These are phyloP conservation scores for Paecilomyces sp. DNA, from an alignment of 2,329 filamentous ascomycete species.

Conservation along the genomic window DNA sequence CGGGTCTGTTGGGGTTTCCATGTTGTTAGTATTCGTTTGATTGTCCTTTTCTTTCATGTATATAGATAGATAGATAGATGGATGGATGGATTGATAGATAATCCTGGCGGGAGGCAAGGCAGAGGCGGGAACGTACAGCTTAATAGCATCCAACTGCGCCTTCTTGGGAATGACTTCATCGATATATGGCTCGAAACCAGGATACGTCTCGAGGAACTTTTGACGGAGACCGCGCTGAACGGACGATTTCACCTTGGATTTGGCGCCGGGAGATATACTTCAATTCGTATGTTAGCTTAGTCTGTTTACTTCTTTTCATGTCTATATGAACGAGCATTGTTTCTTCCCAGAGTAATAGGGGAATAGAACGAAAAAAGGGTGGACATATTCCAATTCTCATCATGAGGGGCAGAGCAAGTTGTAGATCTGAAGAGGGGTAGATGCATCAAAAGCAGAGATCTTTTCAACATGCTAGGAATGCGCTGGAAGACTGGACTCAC, in stretches of 20 bases:
- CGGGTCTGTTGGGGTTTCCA: slow-evolving; percentile 48
- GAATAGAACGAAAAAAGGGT: too few relatives aligned
- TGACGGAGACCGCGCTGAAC: slow-evolving; percentile 80
- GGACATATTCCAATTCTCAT: neutral
- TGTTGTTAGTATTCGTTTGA: neutral
- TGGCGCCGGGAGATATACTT: slow-evolving; percentile 69
- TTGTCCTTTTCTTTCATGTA: neutral
- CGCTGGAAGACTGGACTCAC: slow-evolving; percentile 44
- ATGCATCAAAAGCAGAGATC: neutral
- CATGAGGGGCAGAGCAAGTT: neutral
- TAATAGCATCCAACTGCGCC: slow-evolving; percentile 79
- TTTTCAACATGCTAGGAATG: neutral
- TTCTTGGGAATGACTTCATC: slow-evolving; percentile 96
- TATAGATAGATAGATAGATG: neutral
- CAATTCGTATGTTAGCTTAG: slow-evolving; percentile 12
- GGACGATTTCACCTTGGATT: slow-evolving; percentile 96
- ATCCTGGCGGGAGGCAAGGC: neutral
- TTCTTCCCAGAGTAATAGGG: too few relatives aligned
- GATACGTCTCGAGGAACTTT: slow-evolving; percentile 77
- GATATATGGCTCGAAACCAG: slow-evolving; percentile 76
- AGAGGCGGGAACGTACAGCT: slow-evolving; percentile 52
- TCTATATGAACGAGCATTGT: neutral
- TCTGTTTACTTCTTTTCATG: neutral
- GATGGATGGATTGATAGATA: neutral
- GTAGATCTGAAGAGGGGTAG: slow-evolving; percentile 1